A percentile compares a stretch with the other conserved stretches of the same genome.
These are phyloP conservation scores for Helenozyma rhizophorensis DNA, from an alignment of 805 yeast genomes.

Conservation along the genomic window DNA sequence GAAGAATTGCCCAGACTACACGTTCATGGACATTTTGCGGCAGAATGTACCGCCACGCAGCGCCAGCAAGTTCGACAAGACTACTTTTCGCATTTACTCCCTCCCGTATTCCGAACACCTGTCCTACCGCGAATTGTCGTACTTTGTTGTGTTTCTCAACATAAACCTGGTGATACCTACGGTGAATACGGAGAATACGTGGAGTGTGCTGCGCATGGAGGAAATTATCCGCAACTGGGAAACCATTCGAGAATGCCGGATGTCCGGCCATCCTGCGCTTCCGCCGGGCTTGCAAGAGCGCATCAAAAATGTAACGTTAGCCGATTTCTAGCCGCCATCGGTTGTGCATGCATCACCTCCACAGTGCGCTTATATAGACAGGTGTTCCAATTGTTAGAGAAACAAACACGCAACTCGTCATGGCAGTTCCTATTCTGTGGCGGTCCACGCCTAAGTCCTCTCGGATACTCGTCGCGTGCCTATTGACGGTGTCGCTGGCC, in stretches of 20 bases:
- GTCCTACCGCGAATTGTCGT: conserved; percentile 73
- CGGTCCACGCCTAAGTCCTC: conserved; percentile 43
- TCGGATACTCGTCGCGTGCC: conserved; percentile 35
- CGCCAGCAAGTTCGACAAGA: conserved; percentile 19
- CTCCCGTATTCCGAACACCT: conserved; percentile 96
- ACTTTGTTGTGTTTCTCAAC: conserved; percentile 53
- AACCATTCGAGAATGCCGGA: conserved; percentile 1
- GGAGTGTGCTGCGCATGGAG: conserved; percentile 25
- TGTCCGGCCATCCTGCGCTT: neutral
- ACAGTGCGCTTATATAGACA: no score
- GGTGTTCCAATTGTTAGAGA: no score
- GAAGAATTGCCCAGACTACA: conserved; percentile 16
- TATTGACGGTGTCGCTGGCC: conserved; percentile 36
- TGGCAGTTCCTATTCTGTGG: conserved; percentile 15
- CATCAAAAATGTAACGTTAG: conserved; percentile 12
- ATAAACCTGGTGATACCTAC: conserved; percentile 69
- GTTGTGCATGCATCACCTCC: neutral
- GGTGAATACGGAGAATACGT: conserved; percentile 45
- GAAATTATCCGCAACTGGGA: conserved; percentile 32
- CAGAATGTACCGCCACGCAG: conserved; percentile 19
- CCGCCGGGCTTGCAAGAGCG: conserved; percentile 2
- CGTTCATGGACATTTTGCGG: conserved; percentile 26
- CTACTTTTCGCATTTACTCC: conserved; percentile 43
- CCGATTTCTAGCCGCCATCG: conserved; percentile 2
- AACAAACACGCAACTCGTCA: neutral